Evolutionary conservation across 108 stramenopile genomes (phyloP), one percentile per base, ranked within the genome.

Genomic region (Skeletonema grethae): DNA sequence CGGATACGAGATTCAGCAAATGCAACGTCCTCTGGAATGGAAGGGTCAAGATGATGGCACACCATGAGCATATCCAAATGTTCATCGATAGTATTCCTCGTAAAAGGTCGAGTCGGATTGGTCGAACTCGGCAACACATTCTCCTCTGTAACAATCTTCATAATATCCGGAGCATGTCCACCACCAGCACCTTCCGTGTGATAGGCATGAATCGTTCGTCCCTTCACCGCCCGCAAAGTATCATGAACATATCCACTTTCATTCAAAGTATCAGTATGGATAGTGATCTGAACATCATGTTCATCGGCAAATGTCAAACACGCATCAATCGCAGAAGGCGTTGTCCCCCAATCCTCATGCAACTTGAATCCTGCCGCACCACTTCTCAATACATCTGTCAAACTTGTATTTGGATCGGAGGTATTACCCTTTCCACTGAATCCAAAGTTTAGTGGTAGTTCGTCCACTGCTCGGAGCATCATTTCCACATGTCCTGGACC

Each of bases 61-160:
- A 96, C 97, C 97, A 99, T 97, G 68, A 98, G 90, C 98, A 99
- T 99, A 77, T 99, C 98, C 75, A 99, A 82, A 77, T 99, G 98
- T 75, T 99, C 98, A 67, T 98, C 98, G 70, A 99, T 95, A 39
- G 98, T 99, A 75, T 99, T 99, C 43, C 80, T 79, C 1, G 98
- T 99, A 73, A 91, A 97, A 6, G 98, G 98, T 36, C 96, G 84
- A 10, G 98, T 98, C 15, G 98, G 98, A 85, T 98, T 98, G 12
- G 98, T 98, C 30, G 95, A 96, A 63, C 90, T 92, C 9, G 98
- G 98, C 66, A 99, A 79, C 5, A 98, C 97, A 74, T 94, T 88
- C 22, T 73, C 62, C 83, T 96, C 92, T 41, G 87, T 85, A 7
- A 97, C 96, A 67, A 99, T 96, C 72, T 93, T 93, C 88, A 99